Evolutionary conservation across 495 filamentous ascomycete genomes (phyloP), one percentile per base, ranked within the genome.

Genomic region (Tuber melanosporum): DNA sequence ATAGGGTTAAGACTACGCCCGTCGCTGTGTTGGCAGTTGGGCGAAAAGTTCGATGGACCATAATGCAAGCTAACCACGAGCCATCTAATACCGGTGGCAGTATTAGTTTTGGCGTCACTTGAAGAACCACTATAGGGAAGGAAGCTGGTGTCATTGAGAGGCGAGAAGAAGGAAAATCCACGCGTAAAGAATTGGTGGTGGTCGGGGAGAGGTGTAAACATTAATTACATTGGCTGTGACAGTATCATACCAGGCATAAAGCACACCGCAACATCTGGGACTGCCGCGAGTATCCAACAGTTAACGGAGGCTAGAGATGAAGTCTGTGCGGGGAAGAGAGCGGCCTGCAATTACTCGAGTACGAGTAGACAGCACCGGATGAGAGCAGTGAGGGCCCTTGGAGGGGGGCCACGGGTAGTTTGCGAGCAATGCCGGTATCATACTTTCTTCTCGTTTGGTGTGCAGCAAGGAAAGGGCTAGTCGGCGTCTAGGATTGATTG

Each of bases 11-110:
- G 39, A 41, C 39, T 41, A 41, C 4, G 39, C 49, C 49, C 32
- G 57, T 32, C 26, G 12, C n/a, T 62, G n/a, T 62, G 57, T 62
- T 62, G 57, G 57, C 57, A 62, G 57, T 62, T 62, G 12, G 57
- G 57, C 15, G 57, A 62, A 62, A 62, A 62, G 32, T 32, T 62
- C 57, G 57, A 62, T 62, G 57, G 57, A n/a, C 57, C 57, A 32
- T 10, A 32, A 62, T 62, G 57, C 57, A 62, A 14, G 20, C 19
- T 57, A 57, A 57, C 52, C 52, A 26, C 12, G 15, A 62, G 57
- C n/a, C 57, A 62, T 32, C 57, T 62, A 62, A 26, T 62, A 62
- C n/a, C n/a, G 26, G 57, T 62, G 5, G 32, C 57, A 26, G 57
- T 32, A 62, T 62, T 62, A 32, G n/a, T 32, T 32, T 26, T n/a